Evolutionary conservation across 495 filamentous ascomycete species (phyloP).

Genomic region (Venustampulla echinocandica): DNA sequence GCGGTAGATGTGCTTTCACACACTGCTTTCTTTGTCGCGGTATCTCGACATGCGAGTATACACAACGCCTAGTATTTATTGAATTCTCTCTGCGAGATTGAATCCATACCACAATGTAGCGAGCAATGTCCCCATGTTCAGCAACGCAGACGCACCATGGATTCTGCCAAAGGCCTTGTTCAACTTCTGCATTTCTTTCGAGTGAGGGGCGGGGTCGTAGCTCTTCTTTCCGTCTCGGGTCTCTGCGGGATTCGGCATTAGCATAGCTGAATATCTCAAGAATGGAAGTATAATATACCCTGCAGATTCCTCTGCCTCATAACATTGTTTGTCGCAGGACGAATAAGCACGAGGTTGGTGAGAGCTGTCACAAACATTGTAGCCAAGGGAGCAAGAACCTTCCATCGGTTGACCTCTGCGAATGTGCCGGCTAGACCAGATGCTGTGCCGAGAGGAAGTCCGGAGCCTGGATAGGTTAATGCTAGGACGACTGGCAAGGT

Average conservation of each 20-base stretch:
- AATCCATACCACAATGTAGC: slow-evolving; percentile 66
- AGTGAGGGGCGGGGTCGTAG: slow-evolving; percentile 65
- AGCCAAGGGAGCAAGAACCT: slow-evolving; percentile 55
- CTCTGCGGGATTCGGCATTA: slow-evolving; percentile 31
- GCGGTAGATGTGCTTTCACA: no score
- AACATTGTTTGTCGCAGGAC: slow-evolving; percentile 60
- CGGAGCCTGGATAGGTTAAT: slow-evolving; percentile 64
- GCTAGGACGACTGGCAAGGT: slow-evolving; percentile 61
- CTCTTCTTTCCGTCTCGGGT: slow-evolving; percentile 75
- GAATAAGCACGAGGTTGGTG: slow-evolving; percentile 57
- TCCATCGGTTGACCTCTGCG: slow-evolving; percentile 44
- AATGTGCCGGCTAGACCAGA: slow-evolving; percentile 48
- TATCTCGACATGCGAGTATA: no score
- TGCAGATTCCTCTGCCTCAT: slow-evolving; percentile 71
- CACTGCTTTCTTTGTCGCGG: no score
- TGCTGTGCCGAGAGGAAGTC: slow-evolving; percentile 24
- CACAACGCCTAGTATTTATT: no score
- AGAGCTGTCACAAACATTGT: slow-evolving; percentile 55
- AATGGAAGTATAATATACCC: slow-evolving; percentile 37
- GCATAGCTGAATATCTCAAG: slow-evolving; percentile 8
- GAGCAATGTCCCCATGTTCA: slow-evolving; percentile 63
- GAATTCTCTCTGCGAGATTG: slow-evolving; percentile 20
- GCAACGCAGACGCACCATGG: slow-evolving; percentile 66
- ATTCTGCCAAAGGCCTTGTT: slow-evolving; percentile 72
- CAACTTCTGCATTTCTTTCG: slow-evolving; percentile 68